Evolutionary conservation across 1,284 basidiomycete genomes (phyloP), one percentile per base, ranked within the genome.

Genomic region (Ceratobasidium sp.): DNA sequence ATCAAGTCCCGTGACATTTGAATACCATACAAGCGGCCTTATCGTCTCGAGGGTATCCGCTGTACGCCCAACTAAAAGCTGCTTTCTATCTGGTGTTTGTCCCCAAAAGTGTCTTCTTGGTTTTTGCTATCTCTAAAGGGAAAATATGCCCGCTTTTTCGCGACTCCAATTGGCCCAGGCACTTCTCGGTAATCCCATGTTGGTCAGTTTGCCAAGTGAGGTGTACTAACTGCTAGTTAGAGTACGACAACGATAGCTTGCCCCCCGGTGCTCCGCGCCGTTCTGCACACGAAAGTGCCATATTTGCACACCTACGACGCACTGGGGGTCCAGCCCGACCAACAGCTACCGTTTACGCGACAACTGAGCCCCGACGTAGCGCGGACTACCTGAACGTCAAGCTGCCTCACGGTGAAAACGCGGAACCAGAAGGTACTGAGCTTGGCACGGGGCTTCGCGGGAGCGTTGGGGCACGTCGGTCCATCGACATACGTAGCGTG

Each of bases 141-240:
- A 24, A 51, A 73, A 66, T 14, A 77, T 78, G 76, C 84, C 88
- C 62, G 83, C 88, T 2, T 93, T 93, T 81, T 93, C 92, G 76
- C 89, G 92, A 75, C 83, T 93, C 78, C 92, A 93, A 81, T 84
- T 93, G 64, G 92, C 92, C 27, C 92, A 92, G 56, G 92, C 92
- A 24, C 82, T 93, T 69, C 84, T 93, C 61, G 92, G 92, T 93
- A 82, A 79, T 84, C 43, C 41, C 19, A 14, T 31, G 41, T 31
- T 41, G 6, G 29, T 56, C 29, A 16, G 7, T 34, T 24, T 49
- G 27, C 14, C 22, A 6, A 62, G n/a, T 34, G 27, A 22, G 39
- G 16, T 39, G 58, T 51, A 62, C 58, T 74, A 73, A 65, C 46
- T 11, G 27, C 34, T 53, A 41, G 46, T 19, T 77, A 93, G 92